These are phyloP conservation scores for Fremontodendron californicum DNA, from an alignment of 345 rosid genomes.

Conservation along the genomic window DNA sequence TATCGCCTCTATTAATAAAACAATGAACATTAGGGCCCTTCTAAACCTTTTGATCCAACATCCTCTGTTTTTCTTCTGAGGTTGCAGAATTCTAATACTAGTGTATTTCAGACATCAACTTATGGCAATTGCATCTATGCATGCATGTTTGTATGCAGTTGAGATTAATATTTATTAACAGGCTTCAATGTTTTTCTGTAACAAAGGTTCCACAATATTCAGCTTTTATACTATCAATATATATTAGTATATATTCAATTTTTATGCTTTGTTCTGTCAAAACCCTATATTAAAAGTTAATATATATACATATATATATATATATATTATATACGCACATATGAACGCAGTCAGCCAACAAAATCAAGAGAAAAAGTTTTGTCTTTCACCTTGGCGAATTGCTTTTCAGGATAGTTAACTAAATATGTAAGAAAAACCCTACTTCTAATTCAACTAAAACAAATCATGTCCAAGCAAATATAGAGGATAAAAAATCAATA, in stretches of 20 bases:
- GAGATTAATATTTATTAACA: not conserved
- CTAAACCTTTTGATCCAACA: not conserved
- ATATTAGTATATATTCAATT: not conserved
- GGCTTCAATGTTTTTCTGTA: not conserved
- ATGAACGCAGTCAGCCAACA: not conserved
- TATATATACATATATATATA: not conserved
- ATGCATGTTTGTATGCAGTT: not conserved
- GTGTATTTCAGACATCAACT: not conserved
- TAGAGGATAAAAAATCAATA: not conserved
- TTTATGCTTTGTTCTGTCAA: too few species aligned
- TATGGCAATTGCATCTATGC: not conserved
- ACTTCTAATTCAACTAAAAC: not conserved
- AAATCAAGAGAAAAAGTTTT: not conserved
- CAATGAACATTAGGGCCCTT: not conserved
- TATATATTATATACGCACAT: not conserved
- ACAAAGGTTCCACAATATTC: not conserved
- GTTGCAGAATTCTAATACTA: not conserved
- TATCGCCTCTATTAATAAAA: not conserved
- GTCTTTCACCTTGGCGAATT: not conserved
- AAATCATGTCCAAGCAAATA: not conserved
- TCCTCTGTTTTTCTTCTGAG: not conserved
- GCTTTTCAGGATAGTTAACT: not conserved
- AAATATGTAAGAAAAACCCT: not conserved
- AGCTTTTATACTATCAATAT: not conserved
- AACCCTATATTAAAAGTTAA: too few species aligned